Conservation (phyloP, 805 yeast genomes). For the Ogataea siamensis region DNA sequence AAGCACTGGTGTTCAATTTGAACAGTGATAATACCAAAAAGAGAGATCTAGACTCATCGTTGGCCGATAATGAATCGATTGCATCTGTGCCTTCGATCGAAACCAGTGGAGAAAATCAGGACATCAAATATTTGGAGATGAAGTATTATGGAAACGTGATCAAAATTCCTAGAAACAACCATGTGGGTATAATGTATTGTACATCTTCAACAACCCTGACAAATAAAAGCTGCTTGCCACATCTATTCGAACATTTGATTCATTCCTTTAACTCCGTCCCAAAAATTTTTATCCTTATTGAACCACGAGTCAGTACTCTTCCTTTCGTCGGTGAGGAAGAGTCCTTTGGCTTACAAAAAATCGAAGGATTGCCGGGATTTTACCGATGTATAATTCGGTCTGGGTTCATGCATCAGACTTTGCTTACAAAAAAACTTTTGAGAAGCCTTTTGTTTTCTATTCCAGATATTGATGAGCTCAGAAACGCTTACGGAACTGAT, state of each 20-base stretch:
- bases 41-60: too few species aligned
- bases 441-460: slow-evolving; percentile 20
- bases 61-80: slow-evolving; percentile 5
- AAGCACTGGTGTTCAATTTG: slow-evolving; percentile 22
- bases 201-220: slow-evolving; percentile 37
- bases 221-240: slow-evolving; percentile 47
- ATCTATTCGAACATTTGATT: slow-evolving; percentile 37
- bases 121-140: slow-evolving; percentile 2
- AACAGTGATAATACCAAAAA: slow-evolving; percentile 1
- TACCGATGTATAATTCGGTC: slow-evolving; percentile 47
- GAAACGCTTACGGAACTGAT: slow-evolving; percentile 9
- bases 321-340: slow-evolving; percentile 45
- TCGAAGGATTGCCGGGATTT: slow-evolving; percentile 42
- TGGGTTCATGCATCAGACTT: slow-evolving; percentile 46
- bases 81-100: slow-evolving; percentile 2
- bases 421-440: slow-evolving; percentile 22
- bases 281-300: slow-evolving; percentile 42
- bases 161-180: slow-evolving; percentile 30
- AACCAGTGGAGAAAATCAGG: slow-evolving; percentile 8
- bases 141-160: slow-evolving; percentile 10
- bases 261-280: slow-evolving; percentile 45
- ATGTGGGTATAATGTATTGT: slow-evolving; percentile 43
- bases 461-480: slow-evolving; percentile 13
- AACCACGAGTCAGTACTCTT: slow-evolving; percentile 39
- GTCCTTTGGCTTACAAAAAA: slow-evolving; percentile 38